phyloP scores from a whole-genome alignment of 1,284 basidiomycete species.

The Pseudozyma flocculosa region DNA sequence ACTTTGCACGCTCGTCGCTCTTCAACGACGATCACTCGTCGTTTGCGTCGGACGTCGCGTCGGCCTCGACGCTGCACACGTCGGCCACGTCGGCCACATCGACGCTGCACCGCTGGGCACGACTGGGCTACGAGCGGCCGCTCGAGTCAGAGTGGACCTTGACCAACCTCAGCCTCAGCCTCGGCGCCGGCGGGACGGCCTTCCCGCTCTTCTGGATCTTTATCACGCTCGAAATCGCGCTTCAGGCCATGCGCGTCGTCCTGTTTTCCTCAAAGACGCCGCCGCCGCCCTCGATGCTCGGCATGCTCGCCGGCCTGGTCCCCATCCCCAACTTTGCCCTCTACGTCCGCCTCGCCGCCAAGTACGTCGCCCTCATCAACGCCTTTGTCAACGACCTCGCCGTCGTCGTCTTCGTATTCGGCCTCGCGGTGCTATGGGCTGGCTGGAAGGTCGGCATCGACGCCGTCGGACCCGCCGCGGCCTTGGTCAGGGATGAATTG shows the following conservation, averaged over 20 bases:
- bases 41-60: constrained; percentile 9
- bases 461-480: background rate
- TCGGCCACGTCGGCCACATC: constrained; percentile 4
- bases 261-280: constrained; percentile 19
- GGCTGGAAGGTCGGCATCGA: constrained; percentile 12
- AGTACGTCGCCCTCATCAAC: constrained; percentile 27
- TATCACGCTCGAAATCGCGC: constrained; percentile 42
- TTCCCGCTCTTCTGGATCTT: constrained; percentile 54
- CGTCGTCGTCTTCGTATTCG: constrained; percentile 44
- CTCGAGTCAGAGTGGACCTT: constrained; percentile 11
- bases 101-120: constrained; percentile 40
- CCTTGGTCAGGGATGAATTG: background rate
- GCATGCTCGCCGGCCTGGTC: constrained; percentile 15
- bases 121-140: constrained; percentile 38
- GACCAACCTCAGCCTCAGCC: background rate
- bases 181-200: too few relatives aligned
- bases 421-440: constrained; percentile 29
- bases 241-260: constrained; percentile 43
- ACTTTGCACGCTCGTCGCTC: constrained; percentile 26
- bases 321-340: constrained; percentile 27
- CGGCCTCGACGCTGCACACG: background rate
- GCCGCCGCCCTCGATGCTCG: constrained; percentile 20
- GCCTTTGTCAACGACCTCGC: constrained; percentile 37
- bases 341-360: constrained; percentile 12
- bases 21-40: constrained; percentile 20